Percentiles rank a stretch among this genome's conserved stretches.
Evolutionary conservation across 2,329 filamentous ascomycete species (phyloP).

Genomic region (Sporothrix brunneoviolacea): DNA sequence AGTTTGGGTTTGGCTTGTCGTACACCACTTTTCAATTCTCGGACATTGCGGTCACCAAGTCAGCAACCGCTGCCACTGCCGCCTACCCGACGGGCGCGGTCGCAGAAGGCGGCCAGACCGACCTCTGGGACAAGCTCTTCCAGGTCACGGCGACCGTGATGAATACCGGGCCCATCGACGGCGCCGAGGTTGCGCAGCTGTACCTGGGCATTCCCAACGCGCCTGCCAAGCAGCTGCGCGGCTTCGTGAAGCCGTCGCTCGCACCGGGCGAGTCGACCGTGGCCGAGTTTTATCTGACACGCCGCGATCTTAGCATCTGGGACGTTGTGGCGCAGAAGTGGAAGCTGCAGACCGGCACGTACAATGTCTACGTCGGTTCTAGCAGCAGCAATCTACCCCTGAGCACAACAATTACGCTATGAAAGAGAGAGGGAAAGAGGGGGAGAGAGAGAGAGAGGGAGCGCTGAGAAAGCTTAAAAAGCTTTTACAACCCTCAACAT

Average conservation of each 20-base stretch:
- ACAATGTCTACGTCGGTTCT: slow-evolving; percentile 49
- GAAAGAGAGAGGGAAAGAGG: too few species aligned
- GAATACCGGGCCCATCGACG: slow-evolving; percentile 60
- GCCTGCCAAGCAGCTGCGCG: slow-evolving; percentile 59
- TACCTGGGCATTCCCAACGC: slow-evolving; percentile 80
- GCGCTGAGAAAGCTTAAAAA: too few species aligned
- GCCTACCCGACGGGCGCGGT: too few species aligned
- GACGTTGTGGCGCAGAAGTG: slow-evolving; percentile 75
- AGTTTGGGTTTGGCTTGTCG: slow-evolving; percentile 74
- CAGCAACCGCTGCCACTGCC: too few species aligned
- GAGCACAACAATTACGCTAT: too few species aligned
- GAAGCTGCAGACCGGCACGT: slow-evolving; percentile 50
- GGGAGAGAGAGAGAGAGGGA: too few species aligned
- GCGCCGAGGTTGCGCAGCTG: slow-evolving; percentile 69
- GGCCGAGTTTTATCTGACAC: slow-evolving; percentile 64
- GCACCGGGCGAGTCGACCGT: slow-evolving; percentile 58
- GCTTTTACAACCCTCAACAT: too few species aligned
- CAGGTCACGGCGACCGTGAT: slow-evolving; percentile 60
- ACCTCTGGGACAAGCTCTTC: slow-evolving; percentile 63
- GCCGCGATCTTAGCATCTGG: slow-evolving; percentile 85
- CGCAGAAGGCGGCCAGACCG: slow-evolving; percentile 61
- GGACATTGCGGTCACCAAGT: slow-evolving; percentile 49
- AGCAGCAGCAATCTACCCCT: slow-evolving; percentile 50
- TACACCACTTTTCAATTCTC: slow-evolving; percentile 76
- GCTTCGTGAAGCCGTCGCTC: slow-evolving; percentile 67